Evolutionary conservation across 2,329 filamentous ascomycete genomes (phyloP), one percentile per base, ranked within the genome.

Genomic region (Penicillium sp.): DNA sequence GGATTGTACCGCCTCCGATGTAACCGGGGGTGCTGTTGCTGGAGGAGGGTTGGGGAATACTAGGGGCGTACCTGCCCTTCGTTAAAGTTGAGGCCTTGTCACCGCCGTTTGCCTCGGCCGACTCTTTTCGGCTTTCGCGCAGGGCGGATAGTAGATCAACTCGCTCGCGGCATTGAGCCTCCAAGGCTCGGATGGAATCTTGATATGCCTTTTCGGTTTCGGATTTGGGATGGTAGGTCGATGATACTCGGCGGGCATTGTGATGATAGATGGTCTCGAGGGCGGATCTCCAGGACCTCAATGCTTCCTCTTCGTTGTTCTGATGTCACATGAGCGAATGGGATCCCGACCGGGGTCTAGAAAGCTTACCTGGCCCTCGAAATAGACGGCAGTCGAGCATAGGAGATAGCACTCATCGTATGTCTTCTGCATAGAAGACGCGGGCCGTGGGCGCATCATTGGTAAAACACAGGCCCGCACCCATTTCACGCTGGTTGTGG

Each of bases 331-430:
- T 66, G 53, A 65, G 61, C 54, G 18, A 58, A 23, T 49, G 41
- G 25, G 9, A 12, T 37, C 31, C 35, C 40, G 47, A 56, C 33
- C 41, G 41, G 53, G 52, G 31, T 14, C 20, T 20, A 8, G 44
- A 54, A 46, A 52, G 70, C 72, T 27, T 77, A 95, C 92, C 85
- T 95, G 89, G 72, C 88, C 86, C 78, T 99, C 94, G 74, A 96
- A 97, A 77, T 96, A 97, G 51, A 96, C 90, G 37, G 93, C 93
- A 1, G 92, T 97, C 14, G 92, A 97, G 76, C 92, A 97, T 70
- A 89, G 92, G 66, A 97, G 78, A 77, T 96, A 97, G 75, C 89
- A 92, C 75, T 97, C 92, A 78, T 97, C 93, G 77, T 97, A 97
- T 53, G 92, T 96, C 83, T 96, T 97, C 78, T 97, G 93, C 74